Conservation (phyloP, 106 monocot species). For the Dioscorea dumetorum region DNA sequence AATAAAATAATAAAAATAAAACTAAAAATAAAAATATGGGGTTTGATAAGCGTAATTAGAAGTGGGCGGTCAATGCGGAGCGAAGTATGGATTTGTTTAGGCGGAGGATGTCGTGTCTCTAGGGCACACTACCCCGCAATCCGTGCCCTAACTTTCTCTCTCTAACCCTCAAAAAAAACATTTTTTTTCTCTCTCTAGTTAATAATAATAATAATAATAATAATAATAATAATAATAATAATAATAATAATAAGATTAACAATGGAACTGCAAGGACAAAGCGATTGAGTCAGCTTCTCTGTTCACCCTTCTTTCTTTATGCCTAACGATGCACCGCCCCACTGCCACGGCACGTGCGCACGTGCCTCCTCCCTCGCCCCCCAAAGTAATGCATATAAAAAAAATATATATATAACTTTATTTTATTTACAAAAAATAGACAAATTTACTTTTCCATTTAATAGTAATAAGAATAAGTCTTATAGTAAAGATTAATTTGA, state of each 20-base stretch:
- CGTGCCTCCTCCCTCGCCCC: slow-evolving; percentile 28
- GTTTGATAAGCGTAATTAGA: no score
- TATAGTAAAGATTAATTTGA: no score
- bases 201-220: no score
- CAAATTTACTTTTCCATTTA: no score
- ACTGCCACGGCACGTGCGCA: slow-evolving; percentile 60
- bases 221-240: no score
- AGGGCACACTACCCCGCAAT: slow-evolving; percentile 7
- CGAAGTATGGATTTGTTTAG: background rate
- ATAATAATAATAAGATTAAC: no score
- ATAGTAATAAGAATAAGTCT: no score
- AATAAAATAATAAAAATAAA: no score
- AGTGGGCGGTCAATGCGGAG: slow-evolving; percentile 12
- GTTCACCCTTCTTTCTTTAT: slow-evolving; percentile 30
- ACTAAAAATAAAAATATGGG: no score
- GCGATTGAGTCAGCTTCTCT: background rate
- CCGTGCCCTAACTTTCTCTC: slow-evolving; percentile 5
- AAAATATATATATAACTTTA: no score
- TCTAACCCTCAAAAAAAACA: background rate
- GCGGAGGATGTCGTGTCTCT: slow-evolving; percentile 1
- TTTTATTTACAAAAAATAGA: no score
- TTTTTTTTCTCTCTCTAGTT: slow-evolving; percentile 1
- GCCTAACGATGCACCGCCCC: slow-evolving; percentile 76
- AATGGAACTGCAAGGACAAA: background rate
- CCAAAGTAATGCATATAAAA: no score